Base-by-base conservation (phyloP, 306 rosid species). In the Inga leiocalycina region DNA sequence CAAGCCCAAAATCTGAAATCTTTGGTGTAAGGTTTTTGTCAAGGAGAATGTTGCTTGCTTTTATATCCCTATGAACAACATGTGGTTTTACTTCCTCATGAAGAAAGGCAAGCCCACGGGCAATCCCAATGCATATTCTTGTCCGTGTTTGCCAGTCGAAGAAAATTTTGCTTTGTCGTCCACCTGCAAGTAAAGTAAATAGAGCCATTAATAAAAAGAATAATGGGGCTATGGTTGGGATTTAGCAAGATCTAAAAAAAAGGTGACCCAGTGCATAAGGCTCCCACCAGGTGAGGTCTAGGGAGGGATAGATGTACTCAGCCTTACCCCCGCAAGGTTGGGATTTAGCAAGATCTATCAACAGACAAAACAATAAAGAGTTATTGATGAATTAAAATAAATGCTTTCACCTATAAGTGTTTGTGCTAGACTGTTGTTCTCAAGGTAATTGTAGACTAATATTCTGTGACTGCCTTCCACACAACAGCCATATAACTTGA, bases 1-100 rank as follows among this genome's bases (percentile, higher is more conserved):
- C 99, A 15, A 96, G 99, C 37, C 99, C 99, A 66, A 96, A 96
- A 88, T 96, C 99, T 34, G 99, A 90, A 81, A 96, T 96, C 81
- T 89, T 96, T 44, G 99, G 97, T 16, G 87, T 80, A 37, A 96
- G 90, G 75, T 92, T 90, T 81, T 75, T 84, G 80, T 92, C 97
- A 17, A 96, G 98, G 48, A 96, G 93, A 85, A 96, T 96, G 67
- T 96, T 96, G 91, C 99, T 96, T 9, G 99, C 98, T 90, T 96
- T 96, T 85, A 96, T 96, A 80, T 96, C 99, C 77, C 99, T 91
- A 80, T 96, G 99, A 86, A 94, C 87, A 85, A 96, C 91, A 80
- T 80, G 89, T 34, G 99, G 99, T 56, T 88, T 91, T 15, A 91
- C 94, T 86, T 89, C 98, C 84, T 92, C 99, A 19, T 96, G 99